These are phyloP conservation scores for Paspalum notatum DNA, from an alignment of 176 grass and related monocot genomes.

Conservation along the genomic window DNA sequence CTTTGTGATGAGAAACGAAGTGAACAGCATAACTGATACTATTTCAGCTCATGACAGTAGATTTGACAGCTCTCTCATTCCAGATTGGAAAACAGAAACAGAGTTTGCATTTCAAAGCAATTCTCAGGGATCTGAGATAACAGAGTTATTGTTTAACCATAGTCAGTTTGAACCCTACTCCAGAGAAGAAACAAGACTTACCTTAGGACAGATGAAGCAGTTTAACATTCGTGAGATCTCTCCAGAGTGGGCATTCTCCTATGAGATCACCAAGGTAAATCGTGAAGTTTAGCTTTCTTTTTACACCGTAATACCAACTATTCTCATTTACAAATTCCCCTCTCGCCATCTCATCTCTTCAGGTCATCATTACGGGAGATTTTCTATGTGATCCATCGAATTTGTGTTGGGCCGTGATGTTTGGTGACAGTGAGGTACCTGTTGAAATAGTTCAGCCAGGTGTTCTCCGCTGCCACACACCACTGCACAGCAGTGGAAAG, in stretches of 20 bases:
- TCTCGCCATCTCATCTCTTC: conserved; percentile 18
- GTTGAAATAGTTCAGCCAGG: conserved; percentile 88
- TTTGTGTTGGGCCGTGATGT: conserved; percentile 71
- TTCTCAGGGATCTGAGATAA: conserved; percentile 49
- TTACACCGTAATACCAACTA: neutral
- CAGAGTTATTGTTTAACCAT: conserved; percentile 54
- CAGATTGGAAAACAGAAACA: conserved; percentile 63
- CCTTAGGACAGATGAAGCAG: conserved; percentile 50
- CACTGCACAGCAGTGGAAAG: conserved; percentile 67
- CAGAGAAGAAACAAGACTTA: conserved; percentile 45
- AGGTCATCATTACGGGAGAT: conserved; percentile 93
- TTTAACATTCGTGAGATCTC: conserved; percentile 86
- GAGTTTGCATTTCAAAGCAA: conserved; percentile 40
- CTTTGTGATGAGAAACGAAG: conserved; percentile 32
- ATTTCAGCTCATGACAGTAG: conserved; percentile 52
- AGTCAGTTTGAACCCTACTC: conserved; percentile 59
- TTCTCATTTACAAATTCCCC: conserved; percentile 36
- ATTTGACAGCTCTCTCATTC: conserved; percentile 33
- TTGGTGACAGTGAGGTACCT: conserved; percentile 76
- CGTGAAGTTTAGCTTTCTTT: conserved; percentile 18
- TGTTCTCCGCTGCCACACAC: conserved; percentile 82
- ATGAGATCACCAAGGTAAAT: conserved; percentile 88
- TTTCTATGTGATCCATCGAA: conserved; percentile 73
- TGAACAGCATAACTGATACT: conserved; percentile 29
- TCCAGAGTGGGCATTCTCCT: conserved; percentile 95